Base-by-base conservation (phyloP, 192 early-diverging fungal species). In the Coemansia sp. region DNA sequence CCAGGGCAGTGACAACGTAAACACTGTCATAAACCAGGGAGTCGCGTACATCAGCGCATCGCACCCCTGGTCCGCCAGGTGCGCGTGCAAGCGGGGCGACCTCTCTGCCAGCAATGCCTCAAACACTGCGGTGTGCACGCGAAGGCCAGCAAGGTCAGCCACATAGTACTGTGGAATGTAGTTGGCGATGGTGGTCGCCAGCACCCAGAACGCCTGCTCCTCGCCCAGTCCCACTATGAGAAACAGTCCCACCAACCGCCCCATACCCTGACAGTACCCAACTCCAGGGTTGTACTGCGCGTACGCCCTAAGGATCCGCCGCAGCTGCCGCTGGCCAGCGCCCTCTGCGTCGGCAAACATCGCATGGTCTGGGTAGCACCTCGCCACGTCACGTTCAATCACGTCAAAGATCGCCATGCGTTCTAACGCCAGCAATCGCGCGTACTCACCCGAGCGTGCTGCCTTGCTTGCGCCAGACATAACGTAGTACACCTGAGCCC, bases 191-290 rank as follows among this genome's bases (percentile, higher is more conserved):
- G 87, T 90, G 1, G 87, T 85, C 0, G 88, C 90, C 43, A 96
- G 78, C 36, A 90, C 62, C 93, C 93, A 98, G 80, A 98, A 98
- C 3, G 90, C 82, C 52, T 92, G 91, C 81, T 97, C 92, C 24
- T 88, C 82, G 3, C 84, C 70, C 82, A 93, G 86, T 18, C 76
- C 76, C 7, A 90, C 83, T 84, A 97, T 97, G 48, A 98, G 69
- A 74, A 97, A 87, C 79, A 94, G 86, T 0, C 95, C 94, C 12
- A 88, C 95, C 40, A 98, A 58, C 46, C 93, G 84, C 1, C 93
- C 93, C 95, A 97, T 97, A 9, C 96, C 96, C 68, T 97, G 96
- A 66, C 94, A 96, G 73, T 98, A 98, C 27, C 94, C 96, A 6
- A 97, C 73, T 22, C 76, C 63, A 3, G 84, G 83, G 61, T 97